Conservation (phyloP, 805 yeast genomes). For the Candida methanosorbosa region DNA sequence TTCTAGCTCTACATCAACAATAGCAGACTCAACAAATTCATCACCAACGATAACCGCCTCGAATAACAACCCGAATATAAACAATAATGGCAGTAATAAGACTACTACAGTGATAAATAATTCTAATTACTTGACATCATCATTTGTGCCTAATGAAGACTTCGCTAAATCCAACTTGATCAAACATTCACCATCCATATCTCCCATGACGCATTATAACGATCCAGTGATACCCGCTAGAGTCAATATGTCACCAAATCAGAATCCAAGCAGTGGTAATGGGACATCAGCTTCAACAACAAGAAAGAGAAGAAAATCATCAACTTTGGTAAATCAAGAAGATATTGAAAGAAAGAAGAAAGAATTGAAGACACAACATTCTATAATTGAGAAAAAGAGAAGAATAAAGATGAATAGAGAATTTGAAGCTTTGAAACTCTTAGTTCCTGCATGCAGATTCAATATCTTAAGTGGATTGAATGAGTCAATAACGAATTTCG, state of each 20-base stretch:
- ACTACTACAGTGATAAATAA: conserved; percentile 2
- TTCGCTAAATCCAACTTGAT: conserved; percentile 12
- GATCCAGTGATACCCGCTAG: conserved; percentile 10
- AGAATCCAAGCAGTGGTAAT: neutral
- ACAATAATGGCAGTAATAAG: neutral
- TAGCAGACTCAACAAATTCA: neutral
- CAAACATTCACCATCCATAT: conserved; percentile 23
- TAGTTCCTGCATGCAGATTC: conserved; percentile 72
- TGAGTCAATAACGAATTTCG: conserved; percentile 16
- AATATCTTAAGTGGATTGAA: conserved; percentile 23
- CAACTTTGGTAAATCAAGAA: conserved; percentile 15
- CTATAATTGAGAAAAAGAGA: conserved; percentile 73
- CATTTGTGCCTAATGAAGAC: conserved; percentile 20
- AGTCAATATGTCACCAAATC: neutral
- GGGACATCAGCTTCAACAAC: neutral
- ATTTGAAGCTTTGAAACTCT: conserved; percentile 68
- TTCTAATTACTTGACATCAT: conserved; percentile 22
- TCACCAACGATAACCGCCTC: conserved; percentile 1
- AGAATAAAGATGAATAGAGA: conserved; percentile 74
- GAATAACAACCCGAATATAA: neutral
- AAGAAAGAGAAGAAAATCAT: conserved; percentile 20
- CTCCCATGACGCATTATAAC: conserved; percentile 19
- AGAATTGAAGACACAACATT: conserved; percentile 53
- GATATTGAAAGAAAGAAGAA: conserved; percentile 32
- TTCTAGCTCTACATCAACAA: too few species aligned